phyloP scores from a whole-genome alignment of 2,329 filamentous ascomycete species.

The Paraconiothyrium sp. region DNA sequence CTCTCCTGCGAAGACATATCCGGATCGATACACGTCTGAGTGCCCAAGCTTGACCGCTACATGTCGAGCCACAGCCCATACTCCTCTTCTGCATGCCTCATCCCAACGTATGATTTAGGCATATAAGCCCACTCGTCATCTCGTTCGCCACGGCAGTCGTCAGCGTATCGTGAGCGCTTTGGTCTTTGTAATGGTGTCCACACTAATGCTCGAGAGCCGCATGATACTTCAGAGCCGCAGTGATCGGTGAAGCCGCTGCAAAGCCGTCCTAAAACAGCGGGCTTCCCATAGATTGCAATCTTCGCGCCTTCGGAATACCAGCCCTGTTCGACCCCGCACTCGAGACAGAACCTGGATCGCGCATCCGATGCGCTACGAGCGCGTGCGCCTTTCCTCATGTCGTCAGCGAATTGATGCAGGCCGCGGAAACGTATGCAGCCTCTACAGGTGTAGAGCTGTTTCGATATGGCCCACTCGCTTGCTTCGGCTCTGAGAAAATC shows the following conservation, averaged over 20 bases:
- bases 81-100: slow-evolving; percentile 28
- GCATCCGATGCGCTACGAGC: slow-evolving; percentile 34
- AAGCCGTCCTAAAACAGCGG: slow-evolving; percentile 28
- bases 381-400: slow-evolving; percentile 42
- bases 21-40: not conserved
- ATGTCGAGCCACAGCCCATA: slow-evolving; percentile 28
- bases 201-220: slow-evolving; percentile 24
- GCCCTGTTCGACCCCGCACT: slow-evolving; percentile 35
- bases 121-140: slow-evolving; percentile 28
- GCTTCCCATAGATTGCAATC: slow-evolving; percentile 32
- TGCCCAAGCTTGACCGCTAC: slow-evolving; percentile 1
- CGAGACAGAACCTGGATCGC: slow-evolving; percentile 35
- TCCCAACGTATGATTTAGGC: slow-evolving; percentile 20
- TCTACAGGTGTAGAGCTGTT: slow-evolving; percentile 35
- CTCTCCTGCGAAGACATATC: not conserved
- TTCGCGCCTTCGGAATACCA: slow-evolving; percentile 32
- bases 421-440: slow-evolving; percentile 30
- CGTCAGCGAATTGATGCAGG: slow-evolving; percentile 36
- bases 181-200: slow-evolving; percentile 14
- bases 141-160: slow-evolving; percentile 7
- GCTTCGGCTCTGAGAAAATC: slow-evolving; percentile 36
- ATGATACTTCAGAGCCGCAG: slow-evolving; percentile 22
- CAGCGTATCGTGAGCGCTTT: slow-evolving; percentile 4
- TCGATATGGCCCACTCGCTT: slow-evolving; percentile 28
- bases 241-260: slow-evolving; percentile 34